Conservation (phyloP, 441 rosid species). For the Adansonia gregorii region DNA sequence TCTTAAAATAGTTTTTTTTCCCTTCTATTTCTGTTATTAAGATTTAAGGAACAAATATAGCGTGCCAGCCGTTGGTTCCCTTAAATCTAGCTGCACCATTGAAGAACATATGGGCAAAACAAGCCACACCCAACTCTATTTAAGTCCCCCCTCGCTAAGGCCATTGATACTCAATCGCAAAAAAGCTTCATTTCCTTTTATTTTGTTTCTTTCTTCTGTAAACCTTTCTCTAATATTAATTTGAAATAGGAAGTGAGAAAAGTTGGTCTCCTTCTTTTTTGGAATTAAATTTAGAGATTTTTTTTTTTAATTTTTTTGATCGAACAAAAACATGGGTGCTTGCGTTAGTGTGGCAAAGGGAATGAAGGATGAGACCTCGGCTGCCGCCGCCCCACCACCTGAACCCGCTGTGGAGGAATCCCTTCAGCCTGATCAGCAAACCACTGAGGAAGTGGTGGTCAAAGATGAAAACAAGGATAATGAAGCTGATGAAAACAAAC, state of each 20-base stretch:
- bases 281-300: not conserved
- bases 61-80: slow-evolving; percentile 19
- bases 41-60: not conserved
- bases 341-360: slow-evolving; percentile 32
- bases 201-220: not conserved
- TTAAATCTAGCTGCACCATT: slow-evolving; percentile 24
- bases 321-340: slow-evolving; percentile 29
- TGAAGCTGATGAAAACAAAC: not conserved
- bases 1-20: too few relatives aligned
- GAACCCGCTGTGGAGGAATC: not conserved
- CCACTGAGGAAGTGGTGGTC: slow-evolving; percentile 17
- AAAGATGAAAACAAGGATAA: not conserved
- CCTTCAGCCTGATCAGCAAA: slow-evolving; percentile 12
- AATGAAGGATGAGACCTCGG: slow-evolving; percentile 13
- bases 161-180: not conserved
- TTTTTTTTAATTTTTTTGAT: not conserved
- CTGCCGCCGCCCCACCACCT: slow-evolving; percentile 18
- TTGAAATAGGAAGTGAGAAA: not conserved
- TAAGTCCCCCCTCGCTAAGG: not conserved
- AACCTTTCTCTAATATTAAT: slow-evolving; percentile 4
- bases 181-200: not conserved
- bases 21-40: not conserved
- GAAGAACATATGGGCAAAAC: not conserved
- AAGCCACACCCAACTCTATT: not conserved
- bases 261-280: too few relatives aligned